Base-by-base conservation (phyloP, 371 early-diverging fungal species). In the Rhizopus microsporus region DNA sequence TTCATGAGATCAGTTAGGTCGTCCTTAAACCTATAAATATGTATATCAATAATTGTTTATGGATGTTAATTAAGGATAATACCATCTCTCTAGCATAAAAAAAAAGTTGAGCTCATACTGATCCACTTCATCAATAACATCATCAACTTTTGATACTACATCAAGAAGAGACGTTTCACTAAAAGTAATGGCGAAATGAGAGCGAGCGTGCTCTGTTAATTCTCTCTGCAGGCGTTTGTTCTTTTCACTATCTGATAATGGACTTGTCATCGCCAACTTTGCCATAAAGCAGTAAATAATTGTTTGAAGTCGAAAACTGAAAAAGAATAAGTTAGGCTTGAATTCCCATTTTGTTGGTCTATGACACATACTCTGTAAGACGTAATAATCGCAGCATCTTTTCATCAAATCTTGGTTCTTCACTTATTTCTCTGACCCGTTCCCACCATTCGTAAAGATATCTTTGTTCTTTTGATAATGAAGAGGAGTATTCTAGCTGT, bases 271-370 rank as follows among this genome's bases (percentile, higher is more conserved):
- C 23, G 23, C 23, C 23, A 23, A 23, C 2, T 23, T 23, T 23
- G 23, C 23, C 3, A 62, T 62, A 53, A 62, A 62, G 37, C 63
- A 62, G 16, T 57, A 62, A 16, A 57, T 40, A 3, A 62, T 53
- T 0, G 53, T 54, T 40, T 62, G 63, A 10, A 62, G 33, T 53
- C 52, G 57, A 12, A 58, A 57, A 23, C 23, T 23, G 2, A 23
- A 23, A 23, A 23, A 23, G 23, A 23, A 23, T 23, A 23, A 23
- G 23, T 23, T 23, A 23, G 23, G 0, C 23, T 23, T 23, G 23
- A 23, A 23, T 23, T 23, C 2, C 2, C 23, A 30, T 16, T 39
- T 42, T n/a, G 3, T 9, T 10, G n/a, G 12, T 16, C 6, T 43
- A 9, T 3, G 12, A 31, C n/a, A 29, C 51, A 43, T 63, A 64